phyloP scores from a whole-genome alignment of 1,284 basidiomycete species.

The Gyrodon tennesseensis region DNA sequence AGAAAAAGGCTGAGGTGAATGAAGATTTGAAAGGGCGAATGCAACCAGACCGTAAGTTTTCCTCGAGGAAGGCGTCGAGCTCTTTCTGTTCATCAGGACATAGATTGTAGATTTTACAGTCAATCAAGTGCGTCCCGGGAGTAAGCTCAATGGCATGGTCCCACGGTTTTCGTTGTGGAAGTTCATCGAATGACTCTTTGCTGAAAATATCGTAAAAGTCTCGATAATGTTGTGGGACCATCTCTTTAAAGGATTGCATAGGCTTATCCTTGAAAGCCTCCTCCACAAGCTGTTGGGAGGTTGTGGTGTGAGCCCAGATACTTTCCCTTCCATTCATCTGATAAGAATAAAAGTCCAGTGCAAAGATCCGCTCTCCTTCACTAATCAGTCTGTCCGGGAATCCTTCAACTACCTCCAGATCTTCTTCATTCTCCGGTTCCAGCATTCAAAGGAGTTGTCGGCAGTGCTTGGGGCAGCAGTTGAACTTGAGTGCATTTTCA shows the following conservation, averaged over 20 bases:
- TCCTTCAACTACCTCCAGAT: too few relatives aligned
- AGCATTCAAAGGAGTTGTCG: rapidly evolving
- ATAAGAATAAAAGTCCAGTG: not conserved
- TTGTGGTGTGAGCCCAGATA: not conserved
- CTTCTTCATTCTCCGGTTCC: too few relatives aligned
- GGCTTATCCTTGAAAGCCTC: not conserved
- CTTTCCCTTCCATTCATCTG: rapidly evolving
- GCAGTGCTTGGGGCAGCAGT: not conserved
- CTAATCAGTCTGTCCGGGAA: too few relatives aligned
- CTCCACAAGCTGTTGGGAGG: not conserved
- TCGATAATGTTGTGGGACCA: not conserved
- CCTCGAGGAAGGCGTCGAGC: not conserved
- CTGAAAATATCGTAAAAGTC: not conserved
- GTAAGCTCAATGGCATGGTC: not conserved
- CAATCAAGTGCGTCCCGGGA: not conserved
- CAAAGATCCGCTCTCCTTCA: not conserved
- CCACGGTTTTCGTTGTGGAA: not conserved
- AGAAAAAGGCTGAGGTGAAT: not conserved
- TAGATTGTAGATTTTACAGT: not conserved
- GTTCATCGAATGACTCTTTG: not conserved
- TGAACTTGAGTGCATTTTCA: not conserved
- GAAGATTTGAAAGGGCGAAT: not conserved
- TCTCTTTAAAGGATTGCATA: not conserved
- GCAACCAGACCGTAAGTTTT: not conserved
- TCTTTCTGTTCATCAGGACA: not conserved